Percentiles rank a stretch among this genome's conserved stretches.
Evolutionary conservation across 2,329 filamentous ascomycete genomes (phyloP).

Genomic region (Rutstroemia sp.): DNA sequence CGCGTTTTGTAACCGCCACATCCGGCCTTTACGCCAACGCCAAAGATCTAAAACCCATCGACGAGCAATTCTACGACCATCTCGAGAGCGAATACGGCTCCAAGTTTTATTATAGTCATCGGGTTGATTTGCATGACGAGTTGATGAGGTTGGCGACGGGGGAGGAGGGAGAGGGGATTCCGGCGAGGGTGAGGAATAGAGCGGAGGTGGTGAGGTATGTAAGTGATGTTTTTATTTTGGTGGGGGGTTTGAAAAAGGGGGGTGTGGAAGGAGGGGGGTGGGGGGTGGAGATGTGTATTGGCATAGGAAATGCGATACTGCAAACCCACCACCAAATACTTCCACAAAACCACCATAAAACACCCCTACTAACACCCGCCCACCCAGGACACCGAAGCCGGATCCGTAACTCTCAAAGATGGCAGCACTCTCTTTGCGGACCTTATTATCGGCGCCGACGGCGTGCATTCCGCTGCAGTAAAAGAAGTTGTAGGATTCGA

Average conservation of each 20-base stretch:
- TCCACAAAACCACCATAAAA: too few species aligned
- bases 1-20: slow-evolving; percentile 29
- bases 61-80: slow-evolving; percentile 12
- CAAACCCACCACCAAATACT: not conserved
- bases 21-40: slow-evolving; percentile 32
- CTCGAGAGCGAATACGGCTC: slow-evolving; percentile 20
- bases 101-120: slow-evolving; percentile 47
- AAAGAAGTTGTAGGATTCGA: not conserved
- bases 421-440: slow-evolving; percentile 40
- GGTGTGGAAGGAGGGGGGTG: not conserved
- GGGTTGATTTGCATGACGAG: slow-evolving; percentile 44
- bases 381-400: slow-evolving; percentile 16
- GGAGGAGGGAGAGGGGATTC: slow-evolving; percentile 30
- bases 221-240: not conserved
- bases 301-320: not conserved
- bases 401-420: slow-evolving; percentile 37
- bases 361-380: too few species aligned
- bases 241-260: slow-evolving; percentile 22
- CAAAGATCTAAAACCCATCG: slow-evolving; percentile 10
- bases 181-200: slow-evolving; percentile 33
- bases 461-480: slow-evolving; percentile 30
- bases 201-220: slow-evolving; percentile 32
- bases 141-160: slow-evolving; percentile 41
- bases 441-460: slow-evolving; percentile 48
- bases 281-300: not conserved